Conservation (phyloP, 2,329 filamentous ascomycete species). For the Malbranchea cinnamomea region DNA sequence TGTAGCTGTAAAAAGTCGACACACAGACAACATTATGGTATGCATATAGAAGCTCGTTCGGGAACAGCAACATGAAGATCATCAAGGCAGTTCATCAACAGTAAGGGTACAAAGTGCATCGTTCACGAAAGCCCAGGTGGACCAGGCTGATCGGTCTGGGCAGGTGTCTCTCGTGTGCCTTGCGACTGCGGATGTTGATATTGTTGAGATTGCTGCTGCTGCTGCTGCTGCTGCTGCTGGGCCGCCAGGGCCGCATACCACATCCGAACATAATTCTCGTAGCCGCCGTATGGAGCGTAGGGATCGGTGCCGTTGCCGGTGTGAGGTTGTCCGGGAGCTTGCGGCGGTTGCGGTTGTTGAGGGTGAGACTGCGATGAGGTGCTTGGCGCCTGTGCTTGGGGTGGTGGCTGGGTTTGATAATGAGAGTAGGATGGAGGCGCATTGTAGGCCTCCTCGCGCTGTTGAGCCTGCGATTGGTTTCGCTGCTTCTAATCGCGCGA, state of each 20-base stretch:
- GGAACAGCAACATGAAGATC: too few relatives aligned
- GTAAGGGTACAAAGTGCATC: not conserved
- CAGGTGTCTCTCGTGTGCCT: slow-evolving; percentile 5
- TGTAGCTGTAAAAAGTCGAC: too few relatives aligned
- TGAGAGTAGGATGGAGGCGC: slow-evolving; percentile 11
- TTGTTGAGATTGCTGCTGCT: slow-evolving; percentile 6
- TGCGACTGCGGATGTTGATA: slow-evolving; percentile 31
- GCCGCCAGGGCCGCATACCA: slow-evolving; percentile 61
- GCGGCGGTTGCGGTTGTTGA: slow-evolving; percentile 28
- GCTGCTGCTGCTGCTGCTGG: slow-evolving; percentile 30
- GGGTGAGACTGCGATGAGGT: slow-evolving; percentile 28
- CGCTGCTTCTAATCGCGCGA: slow-evolving; percentile 23
- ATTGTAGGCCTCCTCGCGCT: slow-evolving; percentile 19
- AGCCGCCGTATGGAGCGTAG: slow-evolving; percentile 71
- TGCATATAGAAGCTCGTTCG: too few relatives aligned
- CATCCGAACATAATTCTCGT: slow-evolving; percentile 62
- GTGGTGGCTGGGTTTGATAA: slow-evolving; percentile 16
- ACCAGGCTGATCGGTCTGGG: slow-evolving; percentile 16
- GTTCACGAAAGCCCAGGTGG: slow-evolving; percentile 12
- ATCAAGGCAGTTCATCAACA: not conserved
- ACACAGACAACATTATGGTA: too few relatives aligned
- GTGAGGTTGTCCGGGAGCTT: slow-evolving; percentile 2
- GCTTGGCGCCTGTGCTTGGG: slow-evolving; percentile 42
- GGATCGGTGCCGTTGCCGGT: slow-evolving; percentile 43
- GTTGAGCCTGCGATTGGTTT: slow-evolving; percentile 21